Base-by-base conservation (phyloP, 129 eudicot genomes). In the Artemisia annua region DNA sequence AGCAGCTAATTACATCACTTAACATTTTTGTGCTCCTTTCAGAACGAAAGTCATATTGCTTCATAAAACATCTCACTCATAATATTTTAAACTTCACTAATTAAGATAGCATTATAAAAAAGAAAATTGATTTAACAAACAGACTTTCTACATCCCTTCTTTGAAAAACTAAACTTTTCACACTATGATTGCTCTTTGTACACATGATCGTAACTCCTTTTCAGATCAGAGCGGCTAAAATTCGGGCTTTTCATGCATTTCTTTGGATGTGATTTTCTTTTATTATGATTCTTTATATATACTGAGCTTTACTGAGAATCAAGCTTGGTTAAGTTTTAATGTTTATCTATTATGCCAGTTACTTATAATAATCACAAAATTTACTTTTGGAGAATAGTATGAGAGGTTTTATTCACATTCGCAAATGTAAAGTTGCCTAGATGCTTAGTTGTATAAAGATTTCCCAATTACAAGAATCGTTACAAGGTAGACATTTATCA, bases 201-300 rank as follows among this genome's bases (percentile, higher is more conserved):
- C 72, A 48, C 48, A 28, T 50, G 72, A 69, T 26, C n/a, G 44
- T 13, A 28, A 62, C 46, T 62, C 48, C 67, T 26, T 11, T 15
- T 62, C 20, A 28, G 18, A 61, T 61, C 66, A 8, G 12, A 61
- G 66, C 28, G 48, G 48, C 48, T 26, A 68, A 50, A 68, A n/a
- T 51, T 35, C 9, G 7, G 43, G 43, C 43, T 35, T 35, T 35
- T 35, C 43, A 5, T 35, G 43, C 43, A 35, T 35, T 35, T 35
- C 43, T 35, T 5, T 35, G 43, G 46, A 39, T 39, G 11, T 39
- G 2, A 39, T 39, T 39, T 39, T 39, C 46, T 39, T 39, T 39
- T 39, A 39, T 7, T 39, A 39, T 39, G 46, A 39, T 8, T 39
- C 46, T 39, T 39, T 39, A 7, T 7, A 39, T 39, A 39, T 7